Evolutionary conservation across 2,329 filamentous ascomycete genomes (phyloP), one percentile per base, ranked within the genome.

Genomic region (Westerdykella sp.): DNA sequence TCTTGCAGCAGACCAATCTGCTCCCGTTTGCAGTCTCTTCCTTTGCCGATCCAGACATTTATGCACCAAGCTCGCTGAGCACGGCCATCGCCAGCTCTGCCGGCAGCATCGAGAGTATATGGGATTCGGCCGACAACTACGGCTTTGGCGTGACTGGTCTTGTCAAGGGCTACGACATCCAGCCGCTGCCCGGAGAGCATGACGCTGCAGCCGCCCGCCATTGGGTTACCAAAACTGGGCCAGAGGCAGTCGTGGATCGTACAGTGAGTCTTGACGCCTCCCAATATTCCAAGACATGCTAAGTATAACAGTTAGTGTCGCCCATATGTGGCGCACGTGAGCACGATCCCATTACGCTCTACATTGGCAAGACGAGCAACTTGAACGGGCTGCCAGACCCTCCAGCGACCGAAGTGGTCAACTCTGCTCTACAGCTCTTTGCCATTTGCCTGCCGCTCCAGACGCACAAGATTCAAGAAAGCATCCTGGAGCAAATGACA

Each of bases 81-180:
- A 85, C 87, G 12, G 88, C 90, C 0, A 96, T 98, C 57, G 91
- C 91, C 14, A 93, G 84, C 53, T 87, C 90, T 13, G 87, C 89
- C 1, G 88, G 87, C 5, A 85, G 82, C 2, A 96, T 97, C 58
- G 93, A 98, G 57, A 90, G 83, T 1, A 80, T 98, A 32, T 98
- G 93, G 93, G 91, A 97, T 49, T 80, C 95, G 6, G 85, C 83
- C 7, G 93, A 98, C 64, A 97, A 97, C 60, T 90, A 84, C 55
- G 91, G 90, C 1, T 97, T 95, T 65, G 93, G 94, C 2, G 84
- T 98, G 13, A 95, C 87, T 9, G 87, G 90, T 1, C 72, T 97
- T 16, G 82, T 95, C 1, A 77, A 80, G 16, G 87, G 88, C 0
- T 89, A 93, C 60, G 79, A 84, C 41, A 74, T 89, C 14, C 81